A percentile compares a stretch with the other conserved stretches of the same genome.
phyloP scores from a whole-genome alignment of 495 filamentous ascomycete species.

The Jackrogersella multiformis region DNA sequence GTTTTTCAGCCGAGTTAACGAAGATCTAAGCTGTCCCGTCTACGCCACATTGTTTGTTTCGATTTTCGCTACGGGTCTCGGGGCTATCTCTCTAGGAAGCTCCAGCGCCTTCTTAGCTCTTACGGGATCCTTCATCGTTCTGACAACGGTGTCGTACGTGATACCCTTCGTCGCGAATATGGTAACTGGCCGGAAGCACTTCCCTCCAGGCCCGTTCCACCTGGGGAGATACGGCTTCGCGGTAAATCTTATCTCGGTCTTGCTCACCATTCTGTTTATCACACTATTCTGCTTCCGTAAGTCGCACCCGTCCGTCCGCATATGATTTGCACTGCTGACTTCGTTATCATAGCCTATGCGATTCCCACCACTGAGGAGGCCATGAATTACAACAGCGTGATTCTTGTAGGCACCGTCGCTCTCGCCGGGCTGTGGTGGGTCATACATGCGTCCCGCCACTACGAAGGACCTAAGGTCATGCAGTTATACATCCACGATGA shows the following conservation, averaged over 20 bases:
- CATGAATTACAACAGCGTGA: constrained; percentile 79
- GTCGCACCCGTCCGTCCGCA: constrained; percentile 5
- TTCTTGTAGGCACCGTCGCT: constrained; percentile 65
- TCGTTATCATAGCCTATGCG: constrained; percentile 57
- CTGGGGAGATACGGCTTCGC: constrained; percentile 69
- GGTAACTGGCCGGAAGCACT: constrained; percentile 67
- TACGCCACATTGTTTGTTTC: constrained; percentile 73
- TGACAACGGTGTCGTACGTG: constrained; percentile 77
- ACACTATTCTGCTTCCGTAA: constrained; percentile 76
- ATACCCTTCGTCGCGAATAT: constrained; percentile 80
- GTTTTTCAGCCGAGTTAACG: constrained; percentile 59
- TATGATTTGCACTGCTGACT: constrained; percentile 7
- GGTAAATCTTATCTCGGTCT: constrained; percentile 66
- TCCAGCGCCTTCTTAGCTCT: constrained; percentile 80
- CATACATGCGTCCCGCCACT: constrained; percentile 63
- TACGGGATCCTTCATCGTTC: constrained; percentile 77
- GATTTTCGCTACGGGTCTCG: constrained; percentile 69
- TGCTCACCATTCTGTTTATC: constrained; percentile 74
- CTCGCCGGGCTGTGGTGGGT: constrained; percentile 71
- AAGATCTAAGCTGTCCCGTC: constrained; percentile 69
- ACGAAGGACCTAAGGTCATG: constrained; percentile 67
- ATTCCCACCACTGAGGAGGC: constrained; percentile 63
- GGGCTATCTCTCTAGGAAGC: constrained; percentile 77
- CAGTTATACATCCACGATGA: constrained; percentile 56
- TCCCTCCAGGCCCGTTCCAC: constrained; percentile 74